Evolutionary conservation across 345 rosid genomes (phyloP).

Genomic region (Psidium guajava): DNA sequence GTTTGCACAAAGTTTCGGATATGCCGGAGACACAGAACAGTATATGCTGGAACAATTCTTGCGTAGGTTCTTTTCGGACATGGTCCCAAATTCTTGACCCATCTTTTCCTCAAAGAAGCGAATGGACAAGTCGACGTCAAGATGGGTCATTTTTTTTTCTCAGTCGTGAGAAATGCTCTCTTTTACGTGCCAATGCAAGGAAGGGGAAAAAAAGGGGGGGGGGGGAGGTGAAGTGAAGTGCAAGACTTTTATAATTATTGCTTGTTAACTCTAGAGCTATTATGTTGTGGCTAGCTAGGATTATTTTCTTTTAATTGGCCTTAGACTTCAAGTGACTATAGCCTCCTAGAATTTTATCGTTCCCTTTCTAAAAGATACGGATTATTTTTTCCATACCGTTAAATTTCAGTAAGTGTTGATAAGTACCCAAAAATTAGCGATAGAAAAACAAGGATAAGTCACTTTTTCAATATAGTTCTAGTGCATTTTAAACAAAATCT

Average conservation of each 20-base stretch:
- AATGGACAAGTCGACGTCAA: too few species aligned
- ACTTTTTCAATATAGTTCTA: background rate
- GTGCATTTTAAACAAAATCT: too few species aligned
- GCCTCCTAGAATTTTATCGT: background rate
- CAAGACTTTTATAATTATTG: background rate
- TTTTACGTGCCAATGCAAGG: too few species aligned
- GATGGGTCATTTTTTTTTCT: background rate
- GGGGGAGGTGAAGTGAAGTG: background rate
- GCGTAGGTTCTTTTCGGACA: background rate
- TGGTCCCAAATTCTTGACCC: background rate
- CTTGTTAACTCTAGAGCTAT: background rate
- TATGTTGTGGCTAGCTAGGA: background rate
- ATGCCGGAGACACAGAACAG: background rate
- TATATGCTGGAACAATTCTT: background rate
- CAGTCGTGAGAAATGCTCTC: background rate
- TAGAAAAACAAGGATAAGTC: background rate
- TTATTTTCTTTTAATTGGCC: background rate
- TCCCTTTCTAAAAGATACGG: background rate
- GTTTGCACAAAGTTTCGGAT: background rate
- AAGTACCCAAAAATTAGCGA: background rate
- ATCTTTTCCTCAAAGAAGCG: too few species aligned
- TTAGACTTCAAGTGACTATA: background rate
- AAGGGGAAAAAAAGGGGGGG: fast-evolving
- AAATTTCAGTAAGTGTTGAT: background rate
- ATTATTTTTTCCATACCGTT: background rate